Evolutionary conservation across 2,329 filamentous ascomycete species (phyloP).

Genomic region (Xylaria sp.): DNA sequence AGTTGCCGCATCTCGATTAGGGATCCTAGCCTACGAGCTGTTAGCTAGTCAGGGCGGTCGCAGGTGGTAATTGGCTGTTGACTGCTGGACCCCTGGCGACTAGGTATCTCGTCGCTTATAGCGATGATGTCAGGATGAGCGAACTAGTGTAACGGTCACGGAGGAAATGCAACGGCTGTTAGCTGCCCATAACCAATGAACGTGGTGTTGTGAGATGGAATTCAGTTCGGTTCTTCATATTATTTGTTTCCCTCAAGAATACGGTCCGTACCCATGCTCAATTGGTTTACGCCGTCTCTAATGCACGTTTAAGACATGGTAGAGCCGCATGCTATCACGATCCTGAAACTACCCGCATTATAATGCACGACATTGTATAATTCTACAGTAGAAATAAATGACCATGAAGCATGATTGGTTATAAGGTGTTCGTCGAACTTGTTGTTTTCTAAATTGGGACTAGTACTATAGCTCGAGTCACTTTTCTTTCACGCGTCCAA

Average conservation of each 20-base stretch:
- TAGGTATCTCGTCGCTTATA: not conserved
- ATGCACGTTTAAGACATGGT: not conserved
- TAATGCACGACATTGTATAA: not conserved
- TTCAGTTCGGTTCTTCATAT: no score
- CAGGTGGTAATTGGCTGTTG: constrained; percentile 18
- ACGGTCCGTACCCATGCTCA: no score
- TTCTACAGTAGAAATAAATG: no score
- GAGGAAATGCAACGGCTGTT: not conserved
- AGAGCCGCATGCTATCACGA: not conserved
- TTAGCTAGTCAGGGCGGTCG: constrained; percentile 12
- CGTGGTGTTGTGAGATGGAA: no score
- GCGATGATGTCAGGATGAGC: constrained; percentile 27
- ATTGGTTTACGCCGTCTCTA: not conserved
- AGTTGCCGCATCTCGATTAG: constrained; percentile 1
- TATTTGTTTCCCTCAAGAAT: no score
- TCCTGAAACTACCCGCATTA: not conserved
- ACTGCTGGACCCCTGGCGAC: constrained; percentile 7
- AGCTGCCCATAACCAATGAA: not conserved
- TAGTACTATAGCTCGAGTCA: no score
- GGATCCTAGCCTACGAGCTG: not conserved
- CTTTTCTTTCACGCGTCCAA: no score
- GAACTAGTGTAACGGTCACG: not conserved
- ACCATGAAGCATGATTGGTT: no score
- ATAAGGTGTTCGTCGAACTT: no score
- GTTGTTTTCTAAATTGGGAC: no score